Evolutionary conservation across 106 monocot species (phyloP).

Genomic region (Dendrobium nobile): DNA sequence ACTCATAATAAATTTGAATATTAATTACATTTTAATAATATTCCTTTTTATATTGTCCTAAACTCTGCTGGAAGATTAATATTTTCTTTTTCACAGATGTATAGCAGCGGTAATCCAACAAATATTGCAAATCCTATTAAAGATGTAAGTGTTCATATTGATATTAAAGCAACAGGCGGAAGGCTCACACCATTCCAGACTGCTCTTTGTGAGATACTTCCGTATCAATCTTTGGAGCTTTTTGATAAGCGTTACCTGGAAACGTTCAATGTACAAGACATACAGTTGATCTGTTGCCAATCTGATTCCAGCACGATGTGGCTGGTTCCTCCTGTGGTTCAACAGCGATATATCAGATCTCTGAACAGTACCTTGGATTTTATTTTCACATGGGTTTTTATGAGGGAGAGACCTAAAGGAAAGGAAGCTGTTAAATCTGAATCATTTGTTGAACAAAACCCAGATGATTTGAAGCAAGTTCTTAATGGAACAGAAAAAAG

Average conservation of each 20-base stretch:
- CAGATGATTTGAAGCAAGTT: constrained; percentile 44
- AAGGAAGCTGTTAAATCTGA: constrained; percentile 92
- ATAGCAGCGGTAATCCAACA: constrained; percentile 98
- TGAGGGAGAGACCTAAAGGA: constrained; percentile 91
- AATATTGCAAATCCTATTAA: constrained; percentile 91
- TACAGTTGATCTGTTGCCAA: constrained; percentile 93
- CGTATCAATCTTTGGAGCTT: constrained; percentile 33
- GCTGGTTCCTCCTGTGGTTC: constrained; percentile 69
- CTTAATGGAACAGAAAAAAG: constrained; percentile 60
- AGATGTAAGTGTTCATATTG: constrained; percentile 81
- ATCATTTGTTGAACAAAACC: constrained; percentile 26
- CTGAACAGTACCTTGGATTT: constrained; percentile 45
- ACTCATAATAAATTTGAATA: neutral
- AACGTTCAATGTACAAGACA: constrained; percentile 82
- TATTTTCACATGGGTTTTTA: constrained; percentile 75
- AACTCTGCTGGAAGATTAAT: constrained; percentile 23
- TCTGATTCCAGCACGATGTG: constrained; percentile 83
- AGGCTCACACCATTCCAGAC: constrained; percentile 71
- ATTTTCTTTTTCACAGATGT: constrained; percentile 51
- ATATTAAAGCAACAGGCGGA: constrained; percentile 71
- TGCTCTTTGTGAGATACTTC: constrained; percentile 57
- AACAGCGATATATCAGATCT: constrained; percentile 44
- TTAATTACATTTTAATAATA: neutral
- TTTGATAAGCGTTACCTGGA: constrained; percentile 37
- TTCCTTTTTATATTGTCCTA: neutral